A percentile compares a stretch with the other conserved stretches of the same genome.
phyloP scores from a whole-genome alignment of 2,329 filamentous ascomycete species.

The Calonectria leucothoes region DNA sequence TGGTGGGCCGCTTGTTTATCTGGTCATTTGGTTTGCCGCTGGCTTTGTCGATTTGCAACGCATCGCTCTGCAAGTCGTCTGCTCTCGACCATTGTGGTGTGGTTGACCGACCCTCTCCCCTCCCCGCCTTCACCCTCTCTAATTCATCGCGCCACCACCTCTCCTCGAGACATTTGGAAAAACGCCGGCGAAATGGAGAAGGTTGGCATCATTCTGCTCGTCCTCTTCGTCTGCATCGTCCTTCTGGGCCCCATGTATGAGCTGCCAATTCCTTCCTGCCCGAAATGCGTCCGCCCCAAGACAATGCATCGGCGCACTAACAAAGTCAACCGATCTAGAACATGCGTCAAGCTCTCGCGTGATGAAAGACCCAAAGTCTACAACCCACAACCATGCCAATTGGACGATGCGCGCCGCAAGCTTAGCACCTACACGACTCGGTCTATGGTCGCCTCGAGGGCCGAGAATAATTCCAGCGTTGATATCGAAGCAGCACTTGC shows the following conservation, averaged over 20 bases:
- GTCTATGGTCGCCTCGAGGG: constrained; percentile 28
- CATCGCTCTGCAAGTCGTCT: background rate
- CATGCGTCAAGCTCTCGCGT: constrained; percentile 32
- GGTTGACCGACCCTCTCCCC: background rate
- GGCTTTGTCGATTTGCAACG: background rate
- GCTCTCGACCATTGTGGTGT: background rate
- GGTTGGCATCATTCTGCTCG: constrained; percentile 40
- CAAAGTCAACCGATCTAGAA: constrained; percentile 18
- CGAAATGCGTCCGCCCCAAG: background rate
- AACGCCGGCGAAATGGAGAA: constrained; percentile 33
- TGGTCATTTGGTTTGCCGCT: background rate
- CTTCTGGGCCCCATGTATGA: constrained; percentile 37
- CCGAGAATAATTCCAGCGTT: constrained; percentile 5
- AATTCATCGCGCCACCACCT: constrained; percentile 13
- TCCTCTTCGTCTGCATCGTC: constrained; percentile 35
- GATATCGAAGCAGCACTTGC: constrained; percentile 34
- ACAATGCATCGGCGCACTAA: constrained; percentile 7
- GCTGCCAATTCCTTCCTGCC: background rate
- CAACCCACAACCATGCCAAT: constrained; percentile 34
- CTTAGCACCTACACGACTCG: constrained; percentile 45
- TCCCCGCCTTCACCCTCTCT: background rate
- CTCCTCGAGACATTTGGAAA: background rate
- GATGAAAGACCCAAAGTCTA: constrained; percentile 26
- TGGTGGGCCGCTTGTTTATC: background rate
- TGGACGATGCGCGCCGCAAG: constrained; percentile 43